Base-by-base conservation (phyloP, 1,284 basidiomycete species). In the Ceratobasidium sp. region DNA sequence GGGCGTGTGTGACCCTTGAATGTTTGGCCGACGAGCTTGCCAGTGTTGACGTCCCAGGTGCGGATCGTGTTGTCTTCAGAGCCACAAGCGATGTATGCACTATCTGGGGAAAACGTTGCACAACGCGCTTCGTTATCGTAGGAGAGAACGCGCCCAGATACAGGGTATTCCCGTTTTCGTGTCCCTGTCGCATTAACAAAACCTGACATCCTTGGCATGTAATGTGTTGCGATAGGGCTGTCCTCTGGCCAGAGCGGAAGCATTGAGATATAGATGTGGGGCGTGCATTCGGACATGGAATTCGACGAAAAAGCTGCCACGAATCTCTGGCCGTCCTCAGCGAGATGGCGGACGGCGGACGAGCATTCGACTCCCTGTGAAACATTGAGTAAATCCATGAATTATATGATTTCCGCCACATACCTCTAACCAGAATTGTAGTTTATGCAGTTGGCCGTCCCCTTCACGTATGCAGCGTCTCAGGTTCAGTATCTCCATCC, bases 401-500 rank as follows among this genome's bases (percentile, higher is more conserved):
- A 9, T 7, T n/a, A 51, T 51, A 22, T 29, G 0, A 11, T 53
- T 4, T 8, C 24, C 7, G 22, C 11, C 9, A n/a, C 63, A 4
- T 24, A 65, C 63, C 27, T 31, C 14, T 24, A 39, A 11, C 49
- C 49, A 54, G 7, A 8, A 1, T 7, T 41, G 49, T 8, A 37
- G 6, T 3, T 22, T 5, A 39, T 1, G 19, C 13, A 66, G 34
- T 11, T 16, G n/a, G 0, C 22, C 7, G 1, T 0, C 29, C 6
- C 37, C 64, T 7, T 5, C 22, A 1, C 16, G 27, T 2, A 31
- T 34, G 5, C 1, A 19, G 11, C 49, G 2, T 0, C 16, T 41
- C 19, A 66, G 49, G 31, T 66, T 66, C 8, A 66, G 19, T 53
- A 66, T 37, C 37, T 66, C 64, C 31, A 66, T 34, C 34, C 64